Base-by-base conservation (phyloP, 768 basidiomycete species). In the Crassisporium funariophilum region DNA sequence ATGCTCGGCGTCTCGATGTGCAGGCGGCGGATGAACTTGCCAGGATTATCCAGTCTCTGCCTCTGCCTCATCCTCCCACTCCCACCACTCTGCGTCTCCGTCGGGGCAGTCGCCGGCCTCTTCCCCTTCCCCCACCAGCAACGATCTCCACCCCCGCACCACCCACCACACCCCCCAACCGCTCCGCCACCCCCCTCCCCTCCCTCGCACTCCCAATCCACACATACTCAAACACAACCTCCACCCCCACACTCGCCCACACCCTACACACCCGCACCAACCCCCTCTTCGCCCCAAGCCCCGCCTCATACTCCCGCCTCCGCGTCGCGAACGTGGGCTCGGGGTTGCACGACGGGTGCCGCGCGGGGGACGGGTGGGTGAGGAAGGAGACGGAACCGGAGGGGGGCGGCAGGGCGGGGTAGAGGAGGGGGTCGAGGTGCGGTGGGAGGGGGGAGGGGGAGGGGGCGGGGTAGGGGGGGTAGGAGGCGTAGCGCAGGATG, bases 1-100 rank as follows among this genome's bases (percentile, higher is more conserved):
- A 86, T 69, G 5, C 75, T 64, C 13, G 76, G 75, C 5, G 86
- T 88, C 69, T 88, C 84, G 60, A 89, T 81, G 57, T 87, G 86
- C 22, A 89, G 63, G 12, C 82, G 73, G 31, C 77, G 78, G 35
- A 89, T 82, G 65, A 71, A 79, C 16, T 62, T 68, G 9, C 79
- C 83, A 40, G 46, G 58, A 31, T 38, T 35, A 19, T 15, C 24
- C 19, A 17, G 20, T 4, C 7, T 23, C 24, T 19, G 22, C 22
- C 31, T 17, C 15, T 42, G 23, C 34, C 38, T 34, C 44, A 9
- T 37, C 15, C 46, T n/a, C n/a, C n/a, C n/a, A n/a, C n/a, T n/a
- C n/a, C n/a, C n/a, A n/a, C n/a, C n/a, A n/a, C n/a, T n/a, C n/a
- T n/a, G n/a, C n/a, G n/a, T n/a, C n/a, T n/a, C n/a, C n/a, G n/a